Conservation (phyloP, 2,329 filamentous ascomycete species). For the Thermomyces lanuginosus region DNA sequence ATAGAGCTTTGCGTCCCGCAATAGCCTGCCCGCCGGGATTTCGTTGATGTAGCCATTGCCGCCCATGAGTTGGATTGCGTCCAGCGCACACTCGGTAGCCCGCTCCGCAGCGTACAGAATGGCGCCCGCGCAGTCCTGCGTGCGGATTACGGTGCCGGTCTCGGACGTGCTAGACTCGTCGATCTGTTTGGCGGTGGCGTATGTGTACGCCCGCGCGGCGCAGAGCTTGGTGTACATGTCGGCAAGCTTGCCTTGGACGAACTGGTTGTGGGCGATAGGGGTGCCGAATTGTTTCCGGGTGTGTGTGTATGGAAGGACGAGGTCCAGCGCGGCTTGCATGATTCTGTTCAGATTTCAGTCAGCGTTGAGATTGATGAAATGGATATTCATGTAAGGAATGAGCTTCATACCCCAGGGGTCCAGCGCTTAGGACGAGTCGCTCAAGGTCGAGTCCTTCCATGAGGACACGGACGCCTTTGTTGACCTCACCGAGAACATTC, state of each 20-base stretch:
- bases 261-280: slow-evolving; percentile 81
- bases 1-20: slow-evolving; percentile 69
- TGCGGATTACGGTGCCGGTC: slow-evolving; percentile 40
- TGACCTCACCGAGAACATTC: slow-evolving; percentile 63
- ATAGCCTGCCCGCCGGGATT: slow-evolving; percentile 70
- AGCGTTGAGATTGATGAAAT: too few species aligned
- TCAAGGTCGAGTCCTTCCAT: slow-evolving; percentile 97
- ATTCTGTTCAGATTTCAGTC: slow-evolving; percentile 32
- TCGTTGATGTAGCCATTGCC: slow-evolving; percentile 96
- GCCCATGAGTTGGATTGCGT: slow-evolving; percentile 81
- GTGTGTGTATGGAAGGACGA: slow-evolving; percentile 77
- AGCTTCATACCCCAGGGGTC: slow-evolving; percentile 52
- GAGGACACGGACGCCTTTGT: slow-evolving; percentile 72
- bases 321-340: slow-evolving; percentile 83
- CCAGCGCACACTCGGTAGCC: slow-evolving; percentile 70
- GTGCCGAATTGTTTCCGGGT: slow-evolving; percentile 72
- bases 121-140: slow-evolving; percentile 84
- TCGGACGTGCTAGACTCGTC: slow-evolving; percentile 47
- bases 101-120: slow-evolving; percentile 87
- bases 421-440: slow-evolving; percentile 75
- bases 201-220: slow-evolving; percentile 73
- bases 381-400: not conserved
- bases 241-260: slow-evolving; percentile 81
- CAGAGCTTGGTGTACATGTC: slow-evolving; percentile 96
- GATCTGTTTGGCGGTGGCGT: slow-evolving; percentile 60